Conservation (phyloP, 2,329 filamentous ascomycete genomes). For the Hymenotorrendiella dingleyae region DNA sequence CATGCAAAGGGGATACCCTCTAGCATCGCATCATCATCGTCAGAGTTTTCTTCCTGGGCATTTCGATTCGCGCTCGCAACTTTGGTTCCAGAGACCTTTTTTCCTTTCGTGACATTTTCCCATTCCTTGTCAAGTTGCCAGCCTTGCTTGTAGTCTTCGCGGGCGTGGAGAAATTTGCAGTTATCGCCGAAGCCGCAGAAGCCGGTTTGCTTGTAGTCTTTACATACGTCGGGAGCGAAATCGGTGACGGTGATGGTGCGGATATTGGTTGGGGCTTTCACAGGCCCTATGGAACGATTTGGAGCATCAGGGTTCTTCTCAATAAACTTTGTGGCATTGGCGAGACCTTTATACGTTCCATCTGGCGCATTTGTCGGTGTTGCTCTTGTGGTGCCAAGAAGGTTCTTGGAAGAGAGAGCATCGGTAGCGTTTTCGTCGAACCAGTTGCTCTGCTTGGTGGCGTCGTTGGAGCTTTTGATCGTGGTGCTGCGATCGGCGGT, state of each 20-base stretch:
- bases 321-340: constrained; percentile 66
- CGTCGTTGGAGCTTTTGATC: constrained; percentile 70
- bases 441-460: constrained; percentile 86
- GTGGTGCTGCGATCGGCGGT: constrained; percentile 55
- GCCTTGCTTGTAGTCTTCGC: constrained; percentile 79
- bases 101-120: constrained; percentile 75
- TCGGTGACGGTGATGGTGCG: constrained; percentile 86
- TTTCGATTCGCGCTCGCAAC: constrained; percentile 29
- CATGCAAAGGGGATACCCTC: constrained; percentile 32
- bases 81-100: constrained; percentile 53
- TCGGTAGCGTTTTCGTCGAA: constrained; percentile 63
- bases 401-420: constrained; percentile 40
- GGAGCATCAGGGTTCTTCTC: constrained; percentile 74
- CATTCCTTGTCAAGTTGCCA: constrained; percentile 95
- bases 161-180: constrained; percentile 74
- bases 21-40: constrained; percentile 32
- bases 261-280: constrained; percentile 85
- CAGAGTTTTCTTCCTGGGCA: constrained; percentile 41
- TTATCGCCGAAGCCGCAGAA: constrained; percentile 39
- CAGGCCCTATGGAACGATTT: constrained; percentile 67
- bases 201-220: constrained; percentile 82
- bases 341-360: constrained; percentile 71
- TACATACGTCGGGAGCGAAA: constrained; percentile 89
- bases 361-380: constrained; percentile 38
- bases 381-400: constrained; percentile 51